Evolutionary conservation across 306 rosid species (phyloP), one percentile per base, ranked within the genome.

Genomic region (Clitoria ternatea): DNA sequence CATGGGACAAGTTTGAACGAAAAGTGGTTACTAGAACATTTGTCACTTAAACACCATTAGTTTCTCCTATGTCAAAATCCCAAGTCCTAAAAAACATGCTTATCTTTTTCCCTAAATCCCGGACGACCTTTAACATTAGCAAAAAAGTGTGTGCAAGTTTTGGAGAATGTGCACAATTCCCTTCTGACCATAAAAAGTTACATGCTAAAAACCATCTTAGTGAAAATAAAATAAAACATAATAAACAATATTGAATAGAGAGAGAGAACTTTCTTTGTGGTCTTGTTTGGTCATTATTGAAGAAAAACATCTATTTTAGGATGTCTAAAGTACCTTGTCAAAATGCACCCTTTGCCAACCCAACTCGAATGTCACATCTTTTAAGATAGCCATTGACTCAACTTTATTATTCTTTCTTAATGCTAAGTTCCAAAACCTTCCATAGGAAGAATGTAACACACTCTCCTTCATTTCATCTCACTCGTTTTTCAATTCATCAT

Each of bases 41-140:
- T 83, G 48, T 79, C 56, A 55, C 76, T 17, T 63, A 73, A 78
- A 70, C 70, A 77, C 81, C 79, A 72, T 71, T 63, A 50, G 61
- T 76, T 47, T 64, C 44, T 74, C 67, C 67, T 59, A 50, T 79
- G 83, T 84, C 90, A 86, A 88, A 88, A 89, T 84, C 88, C 75
- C 75, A 73, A 89, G 79, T 74, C 82, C 79, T 85, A 73, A 81
- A 86, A 83, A 83, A 85, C 90, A 84, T 82, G 66, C 62, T 76
- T 75, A 82, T 90, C 91, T 83, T 85, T 87, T 81, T 61, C 96
- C 98, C 86, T 76, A 72, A 90, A 88, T 85, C 92, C 98, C 87
- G 98, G 97, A 83, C 30, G 90, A 82, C 89, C 92, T 83, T 81
- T 33, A 83, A 79, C 85, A 35, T 74, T 62, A 50, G 80, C 77